phyloP scores from a whole-genome alignment of 2,329 filamentous ascomycete species.

The Aspergillus sclerotialis region DNA sequence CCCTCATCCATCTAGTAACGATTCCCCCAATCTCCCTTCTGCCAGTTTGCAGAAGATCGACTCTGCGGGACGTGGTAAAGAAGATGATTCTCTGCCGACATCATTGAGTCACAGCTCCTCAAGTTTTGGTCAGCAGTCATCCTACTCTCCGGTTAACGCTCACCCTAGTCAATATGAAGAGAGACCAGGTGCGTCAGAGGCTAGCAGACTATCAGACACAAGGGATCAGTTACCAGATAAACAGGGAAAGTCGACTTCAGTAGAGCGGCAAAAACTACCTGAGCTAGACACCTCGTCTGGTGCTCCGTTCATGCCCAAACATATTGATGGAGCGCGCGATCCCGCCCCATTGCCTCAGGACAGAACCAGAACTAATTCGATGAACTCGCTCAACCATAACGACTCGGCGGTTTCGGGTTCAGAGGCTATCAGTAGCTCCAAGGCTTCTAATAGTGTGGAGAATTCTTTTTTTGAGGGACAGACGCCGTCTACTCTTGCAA shows the following conservation, averaged over 20 bases:
- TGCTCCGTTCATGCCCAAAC: slow-evolving; percentile 17
- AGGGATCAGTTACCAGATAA: slow-evolving; percentile 15
- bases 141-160: slow-evolving; percentile 29
- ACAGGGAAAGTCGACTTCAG: slow-evolving; percentile 14
- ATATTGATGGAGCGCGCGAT: slow-evolving; percentile 18
- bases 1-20: slow-evolving; percentile 21
- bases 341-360: slow-evolving; percentile 24
- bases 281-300: slow-evolving; percentile 21
- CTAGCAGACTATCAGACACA: slow-evolving; percentile 13
- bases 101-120: slow-evolving; percentile 25
- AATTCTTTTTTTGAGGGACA: slow-evolving; percentile 21
- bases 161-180: slow-evolving; percentile 21
- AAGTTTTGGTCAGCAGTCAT: slow-evolving; percentile 19
- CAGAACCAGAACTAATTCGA: slow-evolving; percentile 22
- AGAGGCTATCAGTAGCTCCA: slow-evolving; percentile 22
- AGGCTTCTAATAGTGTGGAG: slow-evolving; percentile 19
- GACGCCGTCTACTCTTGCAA: slow-evolving; percentile 19
- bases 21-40: slow-evolving; percentile 24
- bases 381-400: slow-evolving; percentile 22
- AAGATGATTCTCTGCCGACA: slow-evolving; percentile 20
- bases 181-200: slow-evolving; percentile 11
- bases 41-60: slow-evolving; percentile 24
- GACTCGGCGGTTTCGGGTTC: slow-evolving; percentile 19
- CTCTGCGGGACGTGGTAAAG: slow-evolving; percentile 20
- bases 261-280: slow-evolving; percentile 20